A percentile compares a stretch with the other conserved stretches of the same genome.
Conservation (phyloP, 2,329 filamentous ascomycete species). For the Nemania abortiva region DNA sequence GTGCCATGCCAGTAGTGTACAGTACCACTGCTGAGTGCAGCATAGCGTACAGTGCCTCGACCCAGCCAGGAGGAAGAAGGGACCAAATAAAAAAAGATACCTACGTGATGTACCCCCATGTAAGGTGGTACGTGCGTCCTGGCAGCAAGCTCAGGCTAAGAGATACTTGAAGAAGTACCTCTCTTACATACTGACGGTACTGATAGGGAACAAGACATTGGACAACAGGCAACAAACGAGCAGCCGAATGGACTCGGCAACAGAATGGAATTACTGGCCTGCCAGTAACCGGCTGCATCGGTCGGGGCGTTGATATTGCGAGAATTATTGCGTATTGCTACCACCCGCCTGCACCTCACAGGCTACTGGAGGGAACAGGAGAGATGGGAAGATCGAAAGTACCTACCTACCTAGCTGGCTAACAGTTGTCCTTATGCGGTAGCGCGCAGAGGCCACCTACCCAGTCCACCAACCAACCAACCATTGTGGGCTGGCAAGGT, state of each 20-base stretch:
- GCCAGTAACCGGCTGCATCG: slow-evolving; percentile 33
- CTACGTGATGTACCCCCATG: slow-evolving; percentile 33
- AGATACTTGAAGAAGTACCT: slow-evolving; percentile 31
- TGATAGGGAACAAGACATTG: slow-evolving; percentile 4
- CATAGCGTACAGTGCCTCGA: slow-evolving; percentile 14
- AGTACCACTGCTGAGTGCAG: slow-evolving; percentile 4
- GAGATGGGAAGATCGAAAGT: slow-evolving; percentile 9
- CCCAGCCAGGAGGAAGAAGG: slow-evolving; percentile 20
- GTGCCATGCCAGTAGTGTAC: slow-evolving; percentile 19
- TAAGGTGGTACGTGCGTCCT: slow-evolving; percentile 33
- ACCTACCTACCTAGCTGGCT: slow-evolving; percentile 30
- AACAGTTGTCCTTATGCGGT: slow-evolving; percentile 31
- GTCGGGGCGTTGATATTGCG: slow-evolving; percentile 21
- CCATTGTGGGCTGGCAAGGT: slow-evolving; percentile 25
- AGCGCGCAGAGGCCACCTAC: slow-evolving; percentile 34
- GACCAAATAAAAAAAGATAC: slow-evolving; percentile 18
- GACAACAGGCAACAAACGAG: slow-evolving; percentile 20
- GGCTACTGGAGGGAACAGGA: background rate
- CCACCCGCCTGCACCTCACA: slow-evolving; percentile 14
- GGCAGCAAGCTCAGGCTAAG: slow-evolving; percentile 27
- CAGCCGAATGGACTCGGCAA: slow-evolving; percentile 23
- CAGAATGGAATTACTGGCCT: slow-evolving; percentile 31
- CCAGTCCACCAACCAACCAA: slow-evolving; percentile 34
- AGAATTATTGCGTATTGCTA: slow-evolving; percentile 26
- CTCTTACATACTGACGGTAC: slow-evolving; percentile 6